Evolutionary conservation across 2,329 filamentous ascomycete species (phyloP), one percentile per base, ranked within the genome.

Genomic region (Sarocladium brachiariae): DNA sequence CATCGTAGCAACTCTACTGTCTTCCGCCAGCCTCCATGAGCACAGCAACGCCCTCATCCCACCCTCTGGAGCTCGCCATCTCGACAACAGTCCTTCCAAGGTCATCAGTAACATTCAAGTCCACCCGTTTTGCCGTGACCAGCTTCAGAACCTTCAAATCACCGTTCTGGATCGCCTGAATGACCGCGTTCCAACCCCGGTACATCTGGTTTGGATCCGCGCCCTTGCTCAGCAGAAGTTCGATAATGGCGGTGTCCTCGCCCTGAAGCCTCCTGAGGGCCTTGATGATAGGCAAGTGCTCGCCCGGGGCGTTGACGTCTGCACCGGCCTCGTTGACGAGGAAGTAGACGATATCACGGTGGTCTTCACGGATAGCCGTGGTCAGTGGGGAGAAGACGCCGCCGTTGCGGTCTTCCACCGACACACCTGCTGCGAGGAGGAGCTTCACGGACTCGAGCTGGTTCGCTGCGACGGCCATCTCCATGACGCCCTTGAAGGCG

Each of bases 371-470:
- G 51, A 86, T 79, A 8, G 81, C 81, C 0, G 81, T 84, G 0
- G 83, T 87, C 3, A 87, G 72, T 0, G 82, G 80, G 1, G 81
- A 85, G 68, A 87, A 88, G 46, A 87, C 84, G 50, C 84, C 84
- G 18, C 82, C 83, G 59, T 84, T 87, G 66, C 83, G 83, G 66
- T 86, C 84, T 62, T 87, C 83, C 50, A 86, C 81, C 35, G 75
- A 82, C 16, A 86, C 78, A 13, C 84, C 84, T 0, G 82, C 80
- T 14, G 70, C 72, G 14, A 87, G 70, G 30, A 87, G 73, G 41
- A 86, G 66, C 65, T 84, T 84, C 64, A 87, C 73, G 31, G 77
- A 83, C 53, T 85, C 81, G 13, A 87, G 72, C 63, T 86, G 75
- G 62, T 84, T 77, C 16, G 83, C 83, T 1, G 77, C 73, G 7